A percentile compares a stretch with the other conserved stretches of the same genome.
Conservation (phyloP, 306 rosid genomes). For the Gynostemma pentaphyllum region DNA sequence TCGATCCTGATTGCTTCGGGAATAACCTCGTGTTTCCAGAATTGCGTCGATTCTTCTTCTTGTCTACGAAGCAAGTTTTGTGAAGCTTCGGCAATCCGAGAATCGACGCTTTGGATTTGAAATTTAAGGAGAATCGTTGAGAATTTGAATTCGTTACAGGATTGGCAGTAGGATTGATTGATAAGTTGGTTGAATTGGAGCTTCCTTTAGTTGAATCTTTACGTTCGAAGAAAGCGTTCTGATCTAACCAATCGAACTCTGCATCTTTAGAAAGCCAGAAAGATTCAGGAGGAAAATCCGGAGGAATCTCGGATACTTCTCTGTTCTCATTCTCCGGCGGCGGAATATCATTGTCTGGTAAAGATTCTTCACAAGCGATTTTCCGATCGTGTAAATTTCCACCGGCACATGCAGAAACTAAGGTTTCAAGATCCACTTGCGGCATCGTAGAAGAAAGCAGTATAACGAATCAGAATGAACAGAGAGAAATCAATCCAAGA, state of each 20-base stretch:
- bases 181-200: conserved; percentile 11
- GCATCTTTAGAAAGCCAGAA: conserved; percentile 17
- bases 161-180: conserved; percentile 13
- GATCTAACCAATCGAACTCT: conserved; percentile 14
- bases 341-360: background rate
- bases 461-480: background rate
- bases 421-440: conserved; percentile 69
- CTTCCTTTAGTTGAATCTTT: conserved; percentile 17
- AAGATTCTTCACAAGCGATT: conserved; percentile 20
- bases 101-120: conserved; percentile 60
- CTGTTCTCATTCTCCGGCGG: background rate
- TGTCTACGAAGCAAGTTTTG: conserved; percentile 43
- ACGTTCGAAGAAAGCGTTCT: conserved; percentile 12
- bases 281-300: conserved; percentile 16
- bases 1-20: conserved; percentile 54
- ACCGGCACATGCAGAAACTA: conserved; percentile 69
- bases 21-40: conserved; percentile 36
- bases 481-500: no score
- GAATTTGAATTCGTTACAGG: conserved; percentile 17
- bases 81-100: conserved; percentile 79
- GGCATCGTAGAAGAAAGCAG: conserved; percentile 28
- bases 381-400: conserved; percentile 43
- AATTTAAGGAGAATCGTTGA: conserved; percentile 52
- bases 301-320: conserved; percentile 10
- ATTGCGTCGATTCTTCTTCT: conserved; percentile 33